Evolutionary conservation across 1,284 basidiomycete species (phyloP), one percentile per base, ranked within the genome.

Genomic region (Neotropicomus parvogracilis): DNA sequence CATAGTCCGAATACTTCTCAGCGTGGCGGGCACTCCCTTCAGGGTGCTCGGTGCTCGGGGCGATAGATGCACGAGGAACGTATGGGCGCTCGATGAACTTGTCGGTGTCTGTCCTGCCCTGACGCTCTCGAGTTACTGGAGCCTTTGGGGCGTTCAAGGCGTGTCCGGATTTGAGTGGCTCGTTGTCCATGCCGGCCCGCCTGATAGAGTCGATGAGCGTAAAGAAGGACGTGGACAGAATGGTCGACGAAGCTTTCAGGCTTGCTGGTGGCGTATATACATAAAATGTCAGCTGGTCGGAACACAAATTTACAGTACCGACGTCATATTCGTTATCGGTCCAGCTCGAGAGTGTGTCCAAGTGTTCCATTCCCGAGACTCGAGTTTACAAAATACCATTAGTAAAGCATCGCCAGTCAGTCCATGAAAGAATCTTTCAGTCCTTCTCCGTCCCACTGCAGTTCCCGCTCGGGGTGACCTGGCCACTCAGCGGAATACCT

Each of bases 61-160:
- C 62, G 29, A 56, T 26, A 6, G 63, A 58, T 3, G 62, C 65
- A 10, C 62, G 57, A 24, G 63, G 31, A 13, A 66, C 52, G 42
- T 64, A 67, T 0, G 65, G 64, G 1, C 56, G 59, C 11, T 62
- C 59, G 34, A 63, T 50, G 16, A 37, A 6, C 41, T 28, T 53
- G 45, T 67, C 63, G 6, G 65, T 63, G 34, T 63, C 63, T 31
- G 41, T 39, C 16, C 62, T 65, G 40, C 20, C 47, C 0, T 10
- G 57, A 32, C 62, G 63, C 4, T 21, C 19, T 21, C 20, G 21
- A 1, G 65, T 67, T 5, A 57, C 49, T 27, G 65, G 62, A 6
- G 64, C 61, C 33, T 2, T 40, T 3, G 38, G 29, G 37, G 59
- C 60, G 10, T 36, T 52, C 21, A 65, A 20, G 14, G 53, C 40